A percentile compares a stretch with the other conserved stretches of the same genome.
phyloP scores from a whole-genome alignment of 345 rosid species.

The Citrus cavaleriei region DNA sequence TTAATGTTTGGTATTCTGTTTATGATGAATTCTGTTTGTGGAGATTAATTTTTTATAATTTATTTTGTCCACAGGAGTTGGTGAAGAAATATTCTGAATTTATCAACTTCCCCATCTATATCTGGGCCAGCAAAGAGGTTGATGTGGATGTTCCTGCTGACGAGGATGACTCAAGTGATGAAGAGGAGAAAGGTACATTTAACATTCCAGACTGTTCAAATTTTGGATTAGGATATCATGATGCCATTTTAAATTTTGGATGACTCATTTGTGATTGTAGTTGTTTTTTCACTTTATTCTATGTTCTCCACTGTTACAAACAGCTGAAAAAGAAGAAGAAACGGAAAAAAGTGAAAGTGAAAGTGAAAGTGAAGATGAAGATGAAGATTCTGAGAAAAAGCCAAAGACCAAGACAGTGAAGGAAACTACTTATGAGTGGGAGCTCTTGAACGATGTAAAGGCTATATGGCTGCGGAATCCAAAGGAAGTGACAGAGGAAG shows the following conservation, averaged over 20 bases:
- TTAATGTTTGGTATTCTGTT: not conserved
- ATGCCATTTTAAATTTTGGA: not conserved
- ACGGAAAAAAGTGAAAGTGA: constrained; percentile 7
- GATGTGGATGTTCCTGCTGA: constrained; percentile 89
- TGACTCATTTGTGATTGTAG: not conserved
- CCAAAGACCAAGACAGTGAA: constrained; percentile 74
- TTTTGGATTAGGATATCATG: not conserved
- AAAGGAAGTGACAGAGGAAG: constrained; percentile 91
- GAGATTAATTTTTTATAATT: not conserved
- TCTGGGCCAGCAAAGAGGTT: constrained; percentile 95
- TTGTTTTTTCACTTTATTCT: constrained; percentile 8
- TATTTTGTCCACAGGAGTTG: constrained; percentile 55
- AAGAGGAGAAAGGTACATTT: constrained; percentile 65
- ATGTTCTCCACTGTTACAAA: constrained; percentile 12
- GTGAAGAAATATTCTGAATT: constrained; percentile 97
- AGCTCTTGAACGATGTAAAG: constrained; percentile 88
- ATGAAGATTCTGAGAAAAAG: constrained; percentile 71
- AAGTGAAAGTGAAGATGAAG: constrained; percentile 38
- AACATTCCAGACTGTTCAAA: not conserved
- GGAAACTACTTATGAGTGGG: constrained; percentile 90
- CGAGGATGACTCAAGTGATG: constrained; percentile 80
- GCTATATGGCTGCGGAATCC: constrained; percentile 98
- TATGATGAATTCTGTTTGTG: not conserved
- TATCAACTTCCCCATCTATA: constrained; percentile 86
- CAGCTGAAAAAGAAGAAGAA: constrained; percentile 67